Evolutionary conservation across 176 grass and related monocot genomes (phyloP).

Genomic region (Canna indica): DNA sequence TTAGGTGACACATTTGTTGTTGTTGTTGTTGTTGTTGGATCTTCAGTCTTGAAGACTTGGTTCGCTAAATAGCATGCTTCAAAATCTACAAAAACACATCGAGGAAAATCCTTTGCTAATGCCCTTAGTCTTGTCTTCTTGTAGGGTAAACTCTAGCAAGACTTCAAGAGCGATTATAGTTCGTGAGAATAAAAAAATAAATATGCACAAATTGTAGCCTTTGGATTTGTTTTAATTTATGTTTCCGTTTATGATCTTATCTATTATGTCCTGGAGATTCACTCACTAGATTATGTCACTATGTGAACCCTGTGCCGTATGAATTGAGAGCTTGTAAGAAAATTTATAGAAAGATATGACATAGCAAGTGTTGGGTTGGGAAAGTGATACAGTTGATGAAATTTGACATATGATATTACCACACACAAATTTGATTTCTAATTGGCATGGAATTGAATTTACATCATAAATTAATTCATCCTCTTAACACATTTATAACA

Average conservation of each 20-base stretch:
- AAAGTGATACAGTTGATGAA: no score
- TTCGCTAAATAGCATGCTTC: not conserved
- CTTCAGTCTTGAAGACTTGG: not conserved
- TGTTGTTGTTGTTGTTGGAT: not conserved
- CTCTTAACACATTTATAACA: no score
- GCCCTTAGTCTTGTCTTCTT: not conserved
- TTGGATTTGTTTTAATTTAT: not conserved
- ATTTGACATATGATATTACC: no score
- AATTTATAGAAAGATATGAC: not conserved
- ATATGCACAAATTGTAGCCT: not conserved
- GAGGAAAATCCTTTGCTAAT: not conserved
- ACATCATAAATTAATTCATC: no score
- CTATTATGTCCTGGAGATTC: not conserved
- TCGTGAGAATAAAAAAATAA: not conserved
- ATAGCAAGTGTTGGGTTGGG: not conserved
- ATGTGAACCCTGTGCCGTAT: not conserved
- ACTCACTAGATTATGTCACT: not conserved
- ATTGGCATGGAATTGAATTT: no score
- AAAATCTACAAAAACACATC: not conserved
- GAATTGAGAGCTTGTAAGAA: no score
- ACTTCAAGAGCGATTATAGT: not conserved
- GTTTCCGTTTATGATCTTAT: not conserved
- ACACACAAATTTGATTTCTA: no score
- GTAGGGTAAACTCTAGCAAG: not conserved
- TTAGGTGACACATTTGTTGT: not conserved